These are phyloP conservation scores for Dioscorea alata DNA, from an alignment of 106 monocot species.

Conservation along the genomic window DNA sequence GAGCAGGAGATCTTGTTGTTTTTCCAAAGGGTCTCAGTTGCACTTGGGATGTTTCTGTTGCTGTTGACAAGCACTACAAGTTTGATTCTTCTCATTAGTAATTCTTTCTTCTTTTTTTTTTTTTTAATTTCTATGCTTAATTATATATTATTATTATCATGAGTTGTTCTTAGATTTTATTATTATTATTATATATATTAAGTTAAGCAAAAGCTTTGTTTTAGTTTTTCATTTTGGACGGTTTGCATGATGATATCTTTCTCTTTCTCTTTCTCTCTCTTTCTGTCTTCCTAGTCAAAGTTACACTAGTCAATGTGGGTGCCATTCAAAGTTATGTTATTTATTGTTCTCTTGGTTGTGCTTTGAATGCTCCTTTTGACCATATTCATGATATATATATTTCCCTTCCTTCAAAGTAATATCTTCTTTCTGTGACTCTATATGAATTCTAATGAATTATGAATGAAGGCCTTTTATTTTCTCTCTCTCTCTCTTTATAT, in stretches of 20 bases:
- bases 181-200: neutral
- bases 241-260: too few species aligned
- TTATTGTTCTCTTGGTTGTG: constrained; percentile 10
- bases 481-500: neutral
- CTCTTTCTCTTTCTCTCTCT: too few species aligned
- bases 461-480: neutral
- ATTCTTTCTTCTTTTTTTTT: neutral
- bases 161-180: neutral
- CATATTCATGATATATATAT: neutral
- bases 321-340: constrained; percentile 15
- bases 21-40: constrained; percentile 85
- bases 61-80: constrained; percentile 87
- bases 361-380: constrained; percentile 23
- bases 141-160: neutral
- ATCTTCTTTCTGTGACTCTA: neutral
- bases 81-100: constrained; percentile 44
- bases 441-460: neutral
- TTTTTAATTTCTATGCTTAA: neutral
- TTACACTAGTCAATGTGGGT: constrained; percentile 9
- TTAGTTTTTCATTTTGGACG: constrained; percentile 1
- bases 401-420: neutral
- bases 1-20: constrained; percentile 77
- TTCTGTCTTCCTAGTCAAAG: constrained; percentile 13
- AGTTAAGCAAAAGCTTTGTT: neutral
- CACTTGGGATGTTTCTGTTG: constrained; percentile 83